Evolutionary conservation across 2,329 filamentous ascomycete genomes (phyloP), one percentile per base, ranked within the genome.

Genomic region (Pseudogymnoascus sp.): DNA sequence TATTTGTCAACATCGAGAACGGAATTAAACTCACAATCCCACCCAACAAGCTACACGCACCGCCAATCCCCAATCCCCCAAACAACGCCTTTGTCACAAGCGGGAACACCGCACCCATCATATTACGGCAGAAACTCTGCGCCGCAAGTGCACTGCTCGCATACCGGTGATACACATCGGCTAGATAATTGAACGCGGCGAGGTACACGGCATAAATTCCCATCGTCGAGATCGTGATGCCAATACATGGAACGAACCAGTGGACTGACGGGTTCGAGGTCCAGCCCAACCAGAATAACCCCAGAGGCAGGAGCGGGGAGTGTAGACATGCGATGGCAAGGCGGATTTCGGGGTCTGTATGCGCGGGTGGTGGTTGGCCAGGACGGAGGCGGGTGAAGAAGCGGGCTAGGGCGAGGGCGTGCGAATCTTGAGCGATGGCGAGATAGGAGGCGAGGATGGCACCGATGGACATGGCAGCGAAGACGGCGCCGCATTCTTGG

Each of bases 181-280:
- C 91, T 1, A 97, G 80, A 68, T 96, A 97, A 71, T 97, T 97
- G 76, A 97, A 96, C 0, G 91, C 89, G 2, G 91, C 87, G 1
- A 97, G 80, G 70, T 95, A 95, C 36, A 97, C 85, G 39, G 84
- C 87, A 72, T 90, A 93, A 65, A 97, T 95, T 28, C 92, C 88
- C 78, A 93, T 89, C 0, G 89, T 93, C 0, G 90, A 86, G 62
- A 91, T 82, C 0, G 80, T 83, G 35, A 96, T 79, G 0, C 85
- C 87, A 2, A 93, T 73, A 0, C 84, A 75, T 0, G 90, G 89
- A 0, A 84, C 82, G 61, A 90, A 86, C 89, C 89, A 93, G 65
- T 84, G 88, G 1, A 86, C 78, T 0, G 76, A 77, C 0, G 79
- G 71, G 62, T 78, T 83, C 0, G 84, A 82, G 0, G 87, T 86